A percentile compares a stretch with the other conserved stretches of the same genome.
Evolutionary conservation across 352 stramenopile genomes (phyloP).

Genomic region (Plasmopara muralis): DNA sequence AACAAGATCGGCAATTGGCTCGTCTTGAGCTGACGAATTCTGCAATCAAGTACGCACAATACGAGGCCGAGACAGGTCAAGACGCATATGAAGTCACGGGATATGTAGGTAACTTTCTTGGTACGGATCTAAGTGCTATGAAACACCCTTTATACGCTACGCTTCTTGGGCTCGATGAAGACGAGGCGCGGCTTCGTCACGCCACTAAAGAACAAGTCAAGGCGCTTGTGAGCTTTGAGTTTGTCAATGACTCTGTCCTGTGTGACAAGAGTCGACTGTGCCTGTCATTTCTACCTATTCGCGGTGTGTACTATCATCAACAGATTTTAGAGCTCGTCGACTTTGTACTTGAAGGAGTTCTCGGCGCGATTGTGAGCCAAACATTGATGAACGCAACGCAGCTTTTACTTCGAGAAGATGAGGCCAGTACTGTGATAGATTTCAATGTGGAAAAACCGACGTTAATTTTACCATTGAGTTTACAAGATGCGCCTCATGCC

Average conservation of each 20-base stretch:
- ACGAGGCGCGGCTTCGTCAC: constrained; percentile 12
- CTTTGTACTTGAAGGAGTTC: constrained; percentile 76
- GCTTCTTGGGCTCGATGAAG: constrained; percentile 55
- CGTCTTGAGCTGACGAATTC: constrained; percentile 53
- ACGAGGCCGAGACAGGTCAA: constrained; percentile 14
- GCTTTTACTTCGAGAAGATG: constrained; percentile 56
- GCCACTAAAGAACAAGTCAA: constrained; percentile 7
- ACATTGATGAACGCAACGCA: constrained; percentile 69
- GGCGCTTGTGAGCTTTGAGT: constrained; percentile 21
- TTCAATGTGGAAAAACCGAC: constrained; percentile 53
- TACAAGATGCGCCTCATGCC: constrained; percentile 46
- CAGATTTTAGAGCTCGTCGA: constrained; percentile 76
- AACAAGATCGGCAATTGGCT: constrained; percentile 58
- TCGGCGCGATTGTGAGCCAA: constrained; percentile 63
- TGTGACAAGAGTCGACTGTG: constrained; percentile 39
- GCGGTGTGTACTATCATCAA: constrained; percentile 83
- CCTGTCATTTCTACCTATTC: constrained; percentile 56
- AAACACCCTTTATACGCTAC: constrained; percentile 65
- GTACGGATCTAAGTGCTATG: constrained; percentile 55
- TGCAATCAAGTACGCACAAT: constrained; percentile 36
- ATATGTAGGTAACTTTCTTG: constrained; percentile 68
- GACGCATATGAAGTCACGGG: constrained; percentile 32
- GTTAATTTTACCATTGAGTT: constrained; percentile 54
- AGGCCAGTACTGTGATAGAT: constrained; percentile 46
- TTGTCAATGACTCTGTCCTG: constrained; percentile 13